phyloP scores from a whole-genome alignment of 1,284 basidiomycete species.

The Ceratobasidium sp. region DNA sequence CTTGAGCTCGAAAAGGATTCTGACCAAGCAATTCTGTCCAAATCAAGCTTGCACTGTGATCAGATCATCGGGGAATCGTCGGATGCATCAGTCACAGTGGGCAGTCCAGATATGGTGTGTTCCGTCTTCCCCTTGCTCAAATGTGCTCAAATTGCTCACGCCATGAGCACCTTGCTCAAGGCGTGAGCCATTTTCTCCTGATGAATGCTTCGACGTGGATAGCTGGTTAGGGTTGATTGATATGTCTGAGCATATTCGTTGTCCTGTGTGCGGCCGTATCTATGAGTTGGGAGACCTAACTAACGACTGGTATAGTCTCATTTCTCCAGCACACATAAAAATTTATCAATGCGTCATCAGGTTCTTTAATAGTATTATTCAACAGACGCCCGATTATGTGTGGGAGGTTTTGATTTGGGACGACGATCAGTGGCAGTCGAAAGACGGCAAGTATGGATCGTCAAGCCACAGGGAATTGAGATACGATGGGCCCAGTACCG shows the following conservation, averaged over 20 bases:
- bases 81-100: too few relatives aligned
- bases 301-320: neutral
- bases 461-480: neutral
- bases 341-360: neutral
- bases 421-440: neutral
- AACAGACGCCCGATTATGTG: neutral
- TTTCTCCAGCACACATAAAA: neutral
- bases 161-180: too few relatives aligned
- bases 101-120: too few relatives aligned
- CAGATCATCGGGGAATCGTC: too few relatives aligned
- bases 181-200: too few relatives aligned
- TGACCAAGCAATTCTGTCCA: too few relatives aligned
- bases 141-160: too few relatives aligned
- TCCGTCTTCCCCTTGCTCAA: too few relatives aligned
- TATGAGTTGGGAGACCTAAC: neutral
- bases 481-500: neutral
- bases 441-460: neutral
- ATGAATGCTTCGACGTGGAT: slow-evolving; percentile 1
- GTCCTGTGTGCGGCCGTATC: neutral
- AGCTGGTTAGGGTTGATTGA: neutral
- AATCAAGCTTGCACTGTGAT: too few relatives aligned
- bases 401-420: neutral
- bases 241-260: neutral
- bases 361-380: neutral
- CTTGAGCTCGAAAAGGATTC: too few relatives aligned